phyloP scores from a whole-genome alignment of 164 flowering plant species.

The Berberis thunbergii region DNA sequence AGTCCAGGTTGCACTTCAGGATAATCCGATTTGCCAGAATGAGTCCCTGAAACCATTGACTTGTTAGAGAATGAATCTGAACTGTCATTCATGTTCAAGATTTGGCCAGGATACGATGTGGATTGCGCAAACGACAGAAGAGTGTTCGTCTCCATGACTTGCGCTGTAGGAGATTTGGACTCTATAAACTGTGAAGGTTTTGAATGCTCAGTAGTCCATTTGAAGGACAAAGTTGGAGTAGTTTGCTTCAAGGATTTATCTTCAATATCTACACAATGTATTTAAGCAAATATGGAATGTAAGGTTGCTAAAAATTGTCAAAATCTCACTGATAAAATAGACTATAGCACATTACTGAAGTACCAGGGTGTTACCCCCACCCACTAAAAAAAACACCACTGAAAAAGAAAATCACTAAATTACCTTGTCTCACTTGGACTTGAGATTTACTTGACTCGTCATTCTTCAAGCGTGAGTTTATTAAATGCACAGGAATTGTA shows the following conservation, averaged over 20 bases:
- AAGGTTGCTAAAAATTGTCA: constrained; percentile 2
- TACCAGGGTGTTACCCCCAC: too few relatives aligned
- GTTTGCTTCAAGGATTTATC: constrained; percentile 18
- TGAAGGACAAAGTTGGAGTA: constrained; percentile 24
- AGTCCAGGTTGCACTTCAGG: constrained; percentile 9
- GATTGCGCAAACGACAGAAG: constrained; percentile 3
- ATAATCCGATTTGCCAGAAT: constrained; percentile 10
- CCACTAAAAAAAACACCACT: too few relatives aligned
- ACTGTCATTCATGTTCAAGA: constrained; percentile 15
- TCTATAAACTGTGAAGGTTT: constrained; percentile 18
- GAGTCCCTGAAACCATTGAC: constrained; percentile 13
- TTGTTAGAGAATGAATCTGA: constrained; percentile 12
- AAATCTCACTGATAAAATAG: neutral
- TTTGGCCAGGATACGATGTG: constrained; percentile 9
- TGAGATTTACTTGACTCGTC: constrained; percentile 18
- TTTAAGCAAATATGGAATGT: constrained; percentile 1
- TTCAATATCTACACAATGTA: constrained; percentile 21
- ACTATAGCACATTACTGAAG: neutral
- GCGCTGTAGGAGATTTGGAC: constrained; percentile 18
- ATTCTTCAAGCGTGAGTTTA: constrained; percentile 15
- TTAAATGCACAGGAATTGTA: constrained; percentile 7
- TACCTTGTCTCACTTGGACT: constrained; percentile 10
- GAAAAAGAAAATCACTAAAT: neutral
- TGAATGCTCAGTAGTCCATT: constrained; percentile 21
- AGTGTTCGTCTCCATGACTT: constrained; percentile 7